Evolutionary conservation across 1,139 yeast genomes (phyloP).

Genomic region (Hyphopichia pseudoburtonii): DNA sequence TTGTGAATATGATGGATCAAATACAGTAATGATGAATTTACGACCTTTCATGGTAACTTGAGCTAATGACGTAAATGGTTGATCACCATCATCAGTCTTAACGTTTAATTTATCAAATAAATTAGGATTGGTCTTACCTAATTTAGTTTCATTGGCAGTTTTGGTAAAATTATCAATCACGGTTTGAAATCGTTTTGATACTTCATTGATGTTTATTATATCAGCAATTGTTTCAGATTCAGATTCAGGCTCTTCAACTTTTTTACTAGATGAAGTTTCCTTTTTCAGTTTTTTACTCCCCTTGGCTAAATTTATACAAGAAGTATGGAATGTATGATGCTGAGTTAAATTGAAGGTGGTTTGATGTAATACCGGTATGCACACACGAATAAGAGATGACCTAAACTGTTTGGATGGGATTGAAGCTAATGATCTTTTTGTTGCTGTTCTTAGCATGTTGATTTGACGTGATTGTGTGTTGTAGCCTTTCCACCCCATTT

Average conservation of each 20-base stretch:
- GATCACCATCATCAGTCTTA: constrained; percentile 46
- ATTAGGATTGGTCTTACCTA: constrained; percentile 66
- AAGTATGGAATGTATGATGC: constrained; percentile 1
- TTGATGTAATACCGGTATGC: neutral
- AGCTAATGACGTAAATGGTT: constrained; percentile 63
- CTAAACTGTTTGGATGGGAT: too few relatives aligned
- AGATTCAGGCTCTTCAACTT: constrained; percentile 15
- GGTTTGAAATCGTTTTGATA: constrained; percentile 47
- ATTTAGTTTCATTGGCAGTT: constrained; percentile 58
- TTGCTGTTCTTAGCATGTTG: too few relatives aligned
- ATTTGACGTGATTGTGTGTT: too few relatives aligned
- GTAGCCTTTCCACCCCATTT: too few relatives aligned
- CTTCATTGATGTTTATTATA: constrained; percentile 36
- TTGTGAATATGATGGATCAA: constrained; percentile 74
- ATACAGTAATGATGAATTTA: constrained; percentile 71
- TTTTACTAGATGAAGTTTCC: constrained; percentile 8
- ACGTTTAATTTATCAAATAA: constrained; percentile 64
- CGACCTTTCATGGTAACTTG: constrained; percentile 76
- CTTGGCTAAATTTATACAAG: constrained; percentile 10
- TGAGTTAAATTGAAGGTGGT: neutral
- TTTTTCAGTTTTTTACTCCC: constrained; percentile 15
- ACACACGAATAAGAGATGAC: too few relatives aligned
- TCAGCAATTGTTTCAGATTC: constrained; percentile 15
- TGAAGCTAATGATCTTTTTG: too few relatives aligned
- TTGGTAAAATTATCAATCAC: constrained; percentile 56